A percentile compares a stretch with the other conserved stretches of the same genome.
These are phyloP conservation scores for Aureobasidium sp. DNA, from an alignment of 2,329 filamentous ascomycete species.

Conservation along the genomic window DNA sequence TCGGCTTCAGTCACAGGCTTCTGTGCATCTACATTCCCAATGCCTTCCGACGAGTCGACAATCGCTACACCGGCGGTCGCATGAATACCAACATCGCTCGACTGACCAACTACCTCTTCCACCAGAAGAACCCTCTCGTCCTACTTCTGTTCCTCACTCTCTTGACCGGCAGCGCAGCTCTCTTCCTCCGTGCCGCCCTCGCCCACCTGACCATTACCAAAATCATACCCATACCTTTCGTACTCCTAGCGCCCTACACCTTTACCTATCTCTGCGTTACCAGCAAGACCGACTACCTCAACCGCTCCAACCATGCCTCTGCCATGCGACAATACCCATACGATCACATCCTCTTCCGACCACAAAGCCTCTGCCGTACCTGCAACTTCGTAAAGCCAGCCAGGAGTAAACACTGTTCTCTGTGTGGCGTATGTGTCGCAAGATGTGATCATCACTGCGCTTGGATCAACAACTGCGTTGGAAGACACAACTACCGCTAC, in stretches of 20 bases:
- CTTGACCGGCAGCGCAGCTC: conserved; percentile 71
- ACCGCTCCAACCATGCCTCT: conserved; percentile 69
- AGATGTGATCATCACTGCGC: conserved; percentile 99
- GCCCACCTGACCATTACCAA: conserved; percentile 64
- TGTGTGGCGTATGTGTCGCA: conserved; percentile 98
- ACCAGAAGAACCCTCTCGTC: conserved; percentile 92
- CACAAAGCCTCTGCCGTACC: conserved; percentile 78
- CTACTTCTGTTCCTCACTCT: conserved; percentile 90
- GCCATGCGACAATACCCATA: conserved; percentile 91
- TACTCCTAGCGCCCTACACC: conserved; percentile 76
- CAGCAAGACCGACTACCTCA: conserved; percentile 79
- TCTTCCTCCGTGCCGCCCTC: conserved; percentile 83
- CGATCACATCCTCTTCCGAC: conserved; percentile 91
- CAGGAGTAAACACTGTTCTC: conserved; percentile 94
- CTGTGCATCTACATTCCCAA: conserved; percentile 81
- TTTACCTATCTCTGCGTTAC: conserved; percentile 84
- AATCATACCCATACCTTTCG: conserved; percentile 61
- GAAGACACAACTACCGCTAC: conserved; percentile 96
- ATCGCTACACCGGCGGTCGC: conserved; percentile 73
- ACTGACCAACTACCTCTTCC: conserved; percentile 77
- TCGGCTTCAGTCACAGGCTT: conserved; percentile 81
- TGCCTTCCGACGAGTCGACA: conserved; percentile 71
- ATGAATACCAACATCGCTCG: conserved; percentile 65
- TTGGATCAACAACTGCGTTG: conserved; percentile 99
- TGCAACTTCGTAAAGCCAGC: conserved; percentile 88